These are phyloP conservation scores for Byssothecium circinans DNA, from an alignment of 2,329 filamentous ascomycete genomes.

Conservation along the genomic window DNA sequence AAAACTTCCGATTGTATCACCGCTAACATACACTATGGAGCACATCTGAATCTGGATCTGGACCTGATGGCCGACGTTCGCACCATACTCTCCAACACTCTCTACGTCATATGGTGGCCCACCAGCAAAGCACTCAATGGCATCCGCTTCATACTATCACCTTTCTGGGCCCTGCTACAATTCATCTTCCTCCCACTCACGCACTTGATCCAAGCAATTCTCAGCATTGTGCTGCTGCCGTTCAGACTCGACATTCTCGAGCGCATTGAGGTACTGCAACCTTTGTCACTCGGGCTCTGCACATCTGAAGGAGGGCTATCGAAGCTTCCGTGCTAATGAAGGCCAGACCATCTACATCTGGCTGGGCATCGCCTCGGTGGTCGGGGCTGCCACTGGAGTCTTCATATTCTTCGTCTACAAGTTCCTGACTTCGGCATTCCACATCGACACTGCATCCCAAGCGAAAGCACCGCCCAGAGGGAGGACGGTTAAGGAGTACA, in stretches of 20 bases:
- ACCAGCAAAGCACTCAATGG: conserved; percentile 43
- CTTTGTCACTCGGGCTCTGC: neutral
- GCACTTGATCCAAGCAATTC: conserved; percentile 48
- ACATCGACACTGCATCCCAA: conserved; percentile 41
- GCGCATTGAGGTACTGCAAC: conserved; percentile 57
- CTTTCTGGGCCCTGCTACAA: conserved; percentile 51
- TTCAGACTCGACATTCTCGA: conserved; percentile 50
- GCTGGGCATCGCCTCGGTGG: conserved; percentile 66
- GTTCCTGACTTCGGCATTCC: conserved; percentile 54
- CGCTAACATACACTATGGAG: no score
- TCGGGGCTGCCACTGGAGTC: conserved; percentile 67
- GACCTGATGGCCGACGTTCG: conserved; percentile 38
- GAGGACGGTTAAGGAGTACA: conserved; percentile 35
- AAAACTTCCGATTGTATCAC: no score
- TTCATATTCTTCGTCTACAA: conserved; percentile 60
- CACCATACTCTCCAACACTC: conserved; percentile 29
- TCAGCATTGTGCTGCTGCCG: conserved; percentile 51
- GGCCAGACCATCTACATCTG: conserved; percentile 55
- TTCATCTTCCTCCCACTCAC: conserved; percentile 56
- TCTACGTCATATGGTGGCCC: conserved; percentile 44
- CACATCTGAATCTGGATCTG: no score
- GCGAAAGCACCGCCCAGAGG: conserved; percentile 10
- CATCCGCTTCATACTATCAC: conserved; percentile 48
- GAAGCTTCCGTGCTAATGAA: conserved; percentile 28
- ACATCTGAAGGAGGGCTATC: neutral